These are phyloP conservation scores for Wickerhamomyces canadensis DNA, from an alignment of 805 yeast genomes.

Conservation along the genomic window DNA sequence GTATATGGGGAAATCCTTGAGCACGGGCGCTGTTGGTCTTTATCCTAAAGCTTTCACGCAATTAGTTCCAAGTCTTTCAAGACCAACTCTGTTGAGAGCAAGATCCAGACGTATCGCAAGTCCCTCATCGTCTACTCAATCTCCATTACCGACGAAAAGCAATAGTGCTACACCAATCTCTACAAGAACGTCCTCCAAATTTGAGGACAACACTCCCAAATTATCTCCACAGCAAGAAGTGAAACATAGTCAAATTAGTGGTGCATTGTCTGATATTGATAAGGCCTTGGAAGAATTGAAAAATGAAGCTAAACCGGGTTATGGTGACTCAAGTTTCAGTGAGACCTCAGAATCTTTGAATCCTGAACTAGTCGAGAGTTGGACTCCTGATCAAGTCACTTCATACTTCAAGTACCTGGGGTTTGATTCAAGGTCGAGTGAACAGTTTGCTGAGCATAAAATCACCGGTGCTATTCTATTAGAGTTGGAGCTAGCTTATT, in stretches of 20 bases:
- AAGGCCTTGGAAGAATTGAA: constrained; percentile 63
- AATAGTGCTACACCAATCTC: constrained; percentile 11
- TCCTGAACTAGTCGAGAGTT: constrained; percentile 45
- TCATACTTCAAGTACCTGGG: constrained; percentile 69
- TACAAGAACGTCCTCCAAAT: constrained; percentile 6
- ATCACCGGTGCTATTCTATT: constrained; percentile 82
- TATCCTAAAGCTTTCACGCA: constrained; percentile 90
- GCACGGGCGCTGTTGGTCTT: constrained; percentile 72
- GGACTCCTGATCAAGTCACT: constrained; percentile 88
- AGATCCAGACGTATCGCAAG: constrained; percentile 49
- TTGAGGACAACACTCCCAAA: constrained; percentile 6
- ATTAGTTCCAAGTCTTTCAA: constrained; percentile 30
- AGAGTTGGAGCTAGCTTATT: constrained; percentile 77
- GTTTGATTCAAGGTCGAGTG: constrained; percentile 43
- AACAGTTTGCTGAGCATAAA: constrained; percentile 73
- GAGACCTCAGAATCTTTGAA: constrained; percentile 31
- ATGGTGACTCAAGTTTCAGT: constrained; percentile 6
- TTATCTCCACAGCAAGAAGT: constrained; percentile 7
- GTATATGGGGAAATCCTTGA: constrained; percentile 83
- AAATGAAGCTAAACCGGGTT: constrained; percentile 20
- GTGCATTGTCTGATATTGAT: constrained; percentile 67
- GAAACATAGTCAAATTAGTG: constrained; percentile 37
- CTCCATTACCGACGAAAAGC: constrained; percentile 13
- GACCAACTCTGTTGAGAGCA: constrained; percentile 46
- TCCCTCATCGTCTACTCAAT: constrained; percentile 19